These are phyloP conservation scores for Serendipita vermifera DNA, from an alignment of 768 basidiomycete genomes.

Conservation along the genomic window DNA sequence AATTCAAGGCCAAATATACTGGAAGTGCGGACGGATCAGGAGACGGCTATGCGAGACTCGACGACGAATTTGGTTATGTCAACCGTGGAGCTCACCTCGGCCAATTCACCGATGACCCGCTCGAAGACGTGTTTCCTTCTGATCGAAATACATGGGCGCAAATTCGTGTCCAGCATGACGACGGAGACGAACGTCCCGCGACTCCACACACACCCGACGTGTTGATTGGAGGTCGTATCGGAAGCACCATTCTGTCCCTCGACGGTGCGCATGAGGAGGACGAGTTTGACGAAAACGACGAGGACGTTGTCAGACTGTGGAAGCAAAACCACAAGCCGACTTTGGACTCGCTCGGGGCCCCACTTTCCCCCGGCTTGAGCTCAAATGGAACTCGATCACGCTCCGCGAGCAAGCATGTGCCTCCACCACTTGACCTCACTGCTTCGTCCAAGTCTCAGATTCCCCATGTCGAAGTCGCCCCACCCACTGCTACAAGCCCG, in stretches of 20 bases:
- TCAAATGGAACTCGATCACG: conserved; percentile 12
- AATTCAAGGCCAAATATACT: conserved; percentile 1
- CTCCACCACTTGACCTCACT: conserved; percentile 33
- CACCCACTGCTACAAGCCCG: conserved; percentile 8
- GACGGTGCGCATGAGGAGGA: conserved; percentile 24
- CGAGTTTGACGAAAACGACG: conserved; percentile 24
- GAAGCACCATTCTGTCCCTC: conserved; percentile 18
- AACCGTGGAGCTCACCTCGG: not conserved
- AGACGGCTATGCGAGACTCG: not conserved
- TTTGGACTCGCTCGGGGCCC: not conserved
- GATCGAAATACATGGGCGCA: conserved; percentile 13
- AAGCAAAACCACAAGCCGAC: conserved; percentile 15
- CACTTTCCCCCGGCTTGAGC: not conserved
- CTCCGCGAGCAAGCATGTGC: conserved; percentile 32
- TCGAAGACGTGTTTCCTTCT: conserved; percentile 16
- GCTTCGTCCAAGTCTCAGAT: conserved; percentile 6
- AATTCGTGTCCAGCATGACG: conserved; percentile 6
- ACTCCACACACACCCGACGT: not conserved
- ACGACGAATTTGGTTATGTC: conserved; percentile 6
- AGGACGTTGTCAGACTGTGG: conserved; percentile 17
- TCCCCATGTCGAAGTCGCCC: conserved; percentile 7
- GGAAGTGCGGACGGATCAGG: not conserved
- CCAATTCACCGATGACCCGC: conserved; percentile 12
- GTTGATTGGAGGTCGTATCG: conserved; percentile 4
- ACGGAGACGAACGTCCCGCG: not conserved